Evolutionary conservation across 2,329 filamentous ascomycete species (phyloP).

Genomic region (Xylariaceae sp.): DNA sequence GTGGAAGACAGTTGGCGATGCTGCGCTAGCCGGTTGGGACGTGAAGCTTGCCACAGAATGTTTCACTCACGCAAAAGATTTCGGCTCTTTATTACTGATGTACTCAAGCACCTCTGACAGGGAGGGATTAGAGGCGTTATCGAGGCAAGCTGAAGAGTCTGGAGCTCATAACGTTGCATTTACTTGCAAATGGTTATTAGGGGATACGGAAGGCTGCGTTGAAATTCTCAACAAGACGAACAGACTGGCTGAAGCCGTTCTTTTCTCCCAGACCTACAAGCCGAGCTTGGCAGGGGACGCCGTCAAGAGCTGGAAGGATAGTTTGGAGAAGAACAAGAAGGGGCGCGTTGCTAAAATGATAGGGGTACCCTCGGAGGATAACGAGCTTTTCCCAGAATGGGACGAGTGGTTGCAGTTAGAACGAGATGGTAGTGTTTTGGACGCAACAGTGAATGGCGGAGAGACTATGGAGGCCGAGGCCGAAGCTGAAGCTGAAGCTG

Average conservation of each 20-base stretch:
- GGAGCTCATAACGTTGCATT: constrained; percentile 92
- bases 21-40: constrained; percentile 82
- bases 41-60: constrained; percentile 85
- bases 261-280: constrained; percentile 95
- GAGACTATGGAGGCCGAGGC: constrained; percentile 16
- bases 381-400: constrained; percentile 94
- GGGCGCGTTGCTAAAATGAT: constrained; percentile 78
- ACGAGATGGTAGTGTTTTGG: constrained; percentile 55
- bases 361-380: constrained; percentile 75
- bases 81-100: constrained; percentile 82
- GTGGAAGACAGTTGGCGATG: constrained; percentile 96
- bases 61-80: constrained; percentile 84
- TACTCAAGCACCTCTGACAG: constrained; percentile 82
- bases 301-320: constrained; percentile 76
- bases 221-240: constrained; percentile 75
- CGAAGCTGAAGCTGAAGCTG: constrained; percentile 5
- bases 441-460: constrained; percentile 24
- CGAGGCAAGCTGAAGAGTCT: constrained; percentile 67
- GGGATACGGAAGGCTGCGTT: constrained; percentile 76
- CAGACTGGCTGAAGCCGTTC: constrained; percentile 76
- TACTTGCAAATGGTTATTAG: constrained; percentile 81
- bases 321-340: constrained; percentile 80
- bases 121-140: constrained; percentile 68
- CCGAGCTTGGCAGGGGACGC: constrained; percentile 67
- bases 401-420: constrained; percentile 83